These are phyloP conservation scores for Xerocomus minutiporus DNA, from an alignment of 1,284 basidiomycete genomes.

Conservation along the genomic window DNA sequence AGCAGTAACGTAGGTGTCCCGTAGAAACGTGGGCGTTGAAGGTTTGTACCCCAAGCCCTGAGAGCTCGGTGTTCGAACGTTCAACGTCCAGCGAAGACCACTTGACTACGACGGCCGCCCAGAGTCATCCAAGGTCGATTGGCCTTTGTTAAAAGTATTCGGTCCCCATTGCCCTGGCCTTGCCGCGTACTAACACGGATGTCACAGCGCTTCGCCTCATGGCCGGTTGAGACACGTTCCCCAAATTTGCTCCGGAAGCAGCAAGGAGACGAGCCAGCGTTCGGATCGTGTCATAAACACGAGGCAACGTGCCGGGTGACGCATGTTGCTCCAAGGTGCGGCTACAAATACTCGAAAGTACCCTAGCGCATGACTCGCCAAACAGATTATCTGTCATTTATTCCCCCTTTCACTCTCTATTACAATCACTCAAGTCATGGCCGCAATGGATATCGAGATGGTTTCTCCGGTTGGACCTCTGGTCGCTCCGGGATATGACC, in stretches of 20 bases:
- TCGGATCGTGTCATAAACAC: conserved; percentile 22
- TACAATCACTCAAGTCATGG: conserved; percentile 4
- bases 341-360: conserved; percentile 27
- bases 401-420: conserved; percentile 1
- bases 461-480: conserved; percentile 27
- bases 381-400: conserved; percentile 18
- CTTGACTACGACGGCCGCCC: not conserved
- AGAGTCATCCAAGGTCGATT: not conserved
- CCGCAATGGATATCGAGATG: conserved; percentile 33
- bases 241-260: not conserved
- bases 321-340: conserved; percentile 21
- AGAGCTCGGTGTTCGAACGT: no score
- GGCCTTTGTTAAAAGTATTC: not conserved
- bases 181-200: not conserved
- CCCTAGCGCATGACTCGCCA: not conserved
- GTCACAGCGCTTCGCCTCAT: not conserved
- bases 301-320: conserved; percentile 27
- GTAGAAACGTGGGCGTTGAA: not conserved
- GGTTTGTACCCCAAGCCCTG: not conserved
- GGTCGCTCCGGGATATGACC: conserved; percentile 22
- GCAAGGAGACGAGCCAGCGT: not conserved
- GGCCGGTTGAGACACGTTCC: conserved; percentile 16
- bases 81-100: no score
- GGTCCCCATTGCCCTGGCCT: conserved; percentile 4
- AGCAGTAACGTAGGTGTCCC: not conserved